Base-by-base conservation (phyloP, 2,329 filamentous ascomycete species). In the Pleurostoma richardsiae region DNA sequence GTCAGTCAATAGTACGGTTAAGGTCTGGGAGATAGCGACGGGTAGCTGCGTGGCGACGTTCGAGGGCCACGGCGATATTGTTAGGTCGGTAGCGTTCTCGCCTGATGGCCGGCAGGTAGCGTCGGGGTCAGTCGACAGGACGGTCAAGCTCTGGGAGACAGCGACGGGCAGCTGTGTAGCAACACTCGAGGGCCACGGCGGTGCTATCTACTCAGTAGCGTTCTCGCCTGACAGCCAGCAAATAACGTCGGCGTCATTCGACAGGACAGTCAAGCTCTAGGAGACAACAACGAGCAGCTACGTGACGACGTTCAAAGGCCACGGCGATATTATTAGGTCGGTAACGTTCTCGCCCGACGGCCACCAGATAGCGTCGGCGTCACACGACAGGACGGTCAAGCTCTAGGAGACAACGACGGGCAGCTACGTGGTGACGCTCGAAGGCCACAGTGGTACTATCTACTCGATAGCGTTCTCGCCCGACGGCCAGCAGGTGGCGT, bases 281-380 rank as follows among this genome's bases (percentile, higher is more conserved):
- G 39, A 46, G n/a, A n/a, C n/a, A n/a, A n/a, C n/a, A n/a, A n/a
- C n/a, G n/a, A n/a, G n/a, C n/a, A 26, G 11, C 2, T 49, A 45
- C 19, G 26, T 55, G 11, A 46, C 52, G 42, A 55, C 49, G 28
- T 50, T 58, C 31, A 47, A 53, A 46, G 50, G 52, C 44, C 50
- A 55, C 44, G 45, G 19, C 27, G 11, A 27, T 28, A n/a, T n/a
- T n/a, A n/a, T n/a, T n/a, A 46, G 19, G n/a, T 43, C 41, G 5
- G 30, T 46, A 4, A 38, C 43, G 29, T 46, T 43, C 36, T 49
- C 47, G 30, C 42, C 29, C 38, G 38, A 44, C 42, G 39, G 29
- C 27, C 8, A n/a, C 4, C 31, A 26, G 29, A 28, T 48, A 6
- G 46, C 46, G 27, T 44, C 46, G 11, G 42, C 31, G 3, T 44